Base-by-base conservation (phyloP, 2,329 filamentous ascomycete genomes). In the Aspergillus carbonarius region DNA sequence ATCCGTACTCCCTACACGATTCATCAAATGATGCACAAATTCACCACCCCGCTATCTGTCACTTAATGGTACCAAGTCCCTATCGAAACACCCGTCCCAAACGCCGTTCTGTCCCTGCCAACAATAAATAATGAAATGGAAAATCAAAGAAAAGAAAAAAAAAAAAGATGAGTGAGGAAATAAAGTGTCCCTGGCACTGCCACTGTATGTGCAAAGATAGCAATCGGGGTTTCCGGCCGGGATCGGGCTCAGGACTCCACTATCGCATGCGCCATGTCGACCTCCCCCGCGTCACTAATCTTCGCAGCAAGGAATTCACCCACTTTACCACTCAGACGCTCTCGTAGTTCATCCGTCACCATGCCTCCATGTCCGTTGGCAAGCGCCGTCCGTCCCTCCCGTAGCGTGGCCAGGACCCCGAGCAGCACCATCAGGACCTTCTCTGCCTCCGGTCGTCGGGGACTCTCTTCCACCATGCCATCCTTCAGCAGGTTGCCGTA, bases 401-500 rank as follows among this genome's bases (percentile, higher is more conserved):
- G 81, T 23, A 90, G 68, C 5, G 76, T 79, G 30, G 80, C 76
- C 55, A 91, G 73, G 0, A 83, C 82, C 54, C 79, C 78, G 32
- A 89, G 69, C 15, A 91, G 76, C 2, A 83, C 82, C 5, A 70
- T 76, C 13, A 88, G 73, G 1, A 90, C 83, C 67, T 83, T 82
- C 64, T 87, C 83, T 0, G 85, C 84, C 61, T 88, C 85, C 6
- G 80, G 78, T 58, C 79, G 82, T 63, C 81, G 83, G 20, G 77
- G 72, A n/a, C 76, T 74, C 15, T 79, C 77, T 3, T 79, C 76
- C 12, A 79, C 79, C 48, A 83, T 68, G 2, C 79, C 83, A 58
- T 86, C 84, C 44, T 79, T 78, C 5, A 90, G 76, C 10, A 89
- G 77, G 17, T 80, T 80, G 52, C 88, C 85, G 68, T 88, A 91